Evolutionary conservation across 2,329 filamentous ascomycete species (phyloP).

Genomic region (Alternaria atra): DNA sequence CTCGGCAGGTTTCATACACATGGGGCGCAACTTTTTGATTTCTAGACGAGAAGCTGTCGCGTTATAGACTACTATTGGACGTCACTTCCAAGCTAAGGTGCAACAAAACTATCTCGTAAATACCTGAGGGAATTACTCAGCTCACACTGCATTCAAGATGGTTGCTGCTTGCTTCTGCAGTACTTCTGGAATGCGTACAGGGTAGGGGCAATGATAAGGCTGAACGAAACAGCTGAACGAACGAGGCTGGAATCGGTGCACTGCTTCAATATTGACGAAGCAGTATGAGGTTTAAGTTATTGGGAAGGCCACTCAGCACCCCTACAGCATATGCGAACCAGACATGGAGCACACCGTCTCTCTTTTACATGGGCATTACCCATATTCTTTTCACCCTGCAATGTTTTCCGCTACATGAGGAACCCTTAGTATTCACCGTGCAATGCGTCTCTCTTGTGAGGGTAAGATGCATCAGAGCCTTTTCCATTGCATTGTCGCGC

Average conservation of each 20-base stretch:
- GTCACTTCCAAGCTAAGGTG: conserved; percentile 1
- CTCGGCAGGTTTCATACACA: background rate
- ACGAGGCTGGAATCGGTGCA: conserved; percentile 15
- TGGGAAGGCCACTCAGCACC: conserved; percentile 4
- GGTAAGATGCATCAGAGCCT: background rate
- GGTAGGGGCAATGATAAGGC: conserved; percentile 10
- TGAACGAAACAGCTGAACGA: conserved; percentile 19
- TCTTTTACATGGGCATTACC: background rate
- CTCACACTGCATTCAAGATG: conserved; percentile 4
- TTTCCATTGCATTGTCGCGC: background rate
- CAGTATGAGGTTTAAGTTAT: conserved; percentile 5
- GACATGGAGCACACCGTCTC: background rate
- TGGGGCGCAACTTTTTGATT: background rate
- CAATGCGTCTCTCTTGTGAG: background rate
- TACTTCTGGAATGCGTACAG: conserved; percentile 5
- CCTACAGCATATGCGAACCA: background rate
- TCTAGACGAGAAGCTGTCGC: background rate
- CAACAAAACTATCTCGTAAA: background rate
- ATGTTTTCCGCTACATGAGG: background rate
- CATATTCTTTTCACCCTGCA: background rate
- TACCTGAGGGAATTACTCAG: conserved; percentile 22
- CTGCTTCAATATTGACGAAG: conserved; percentile 14
- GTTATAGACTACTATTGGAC: background rate
- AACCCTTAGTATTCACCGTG: background rate
- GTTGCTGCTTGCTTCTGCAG: conserved; percentile 2